These are phyloP conservation scores for Aspergillus quadrilineatus DNA, from an alignment of 2,329 filamentous ascomycete species.

Conservation along the genomic window DNA sequence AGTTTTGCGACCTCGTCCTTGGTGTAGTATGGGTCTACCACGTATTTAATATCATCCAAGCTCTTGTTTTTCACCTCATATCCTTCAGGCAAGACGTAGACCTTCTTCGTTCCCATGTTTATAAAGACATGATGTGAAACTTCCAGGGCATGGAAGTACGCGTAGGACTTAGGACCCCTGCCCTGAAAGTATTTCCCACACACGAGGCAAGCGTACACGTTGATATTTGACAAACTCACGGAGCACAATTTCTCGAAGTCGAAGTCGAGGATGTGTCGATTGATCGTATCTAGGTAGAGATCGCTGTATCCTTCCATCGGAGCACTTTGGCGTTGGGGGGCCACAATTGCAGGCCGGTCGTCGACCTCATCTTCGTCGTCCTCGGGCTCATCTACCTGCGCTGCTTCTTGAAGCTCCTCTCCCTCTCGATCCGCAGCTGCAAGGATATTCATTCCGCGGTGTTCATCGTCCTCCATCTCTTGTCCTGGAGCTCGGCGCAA, in stretches of 20 bases:
- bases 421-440: slow-evolving; percentile 71
- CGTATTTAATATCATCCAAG: slow-evolving; percentile 96
- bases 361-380: slow-evolving; percentile 42
- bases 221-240: slow-evolving; percentile 93
- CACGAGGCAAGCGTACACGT: slow-evolving; percentile 95
- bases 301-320: slow-evolving; percentile 89
- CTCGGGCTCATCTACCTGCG: slow-evolving; percentile 24
- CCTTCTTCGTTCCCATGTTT: slow-evolving; percentile 71
- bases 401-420: slow-evolving; percentile 42
- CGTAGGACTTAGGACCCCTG: slow-evolving; percentile 87
- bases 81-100: slow-evolving; percentile 73
- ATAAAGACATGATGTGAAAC: slow-evolving; percentile 96
- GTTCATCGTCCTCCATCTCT: slow-evolving; percentile 37
- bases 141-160: slow-evolving; percentile 96
- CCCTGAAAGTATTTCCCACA: slow-evolving; percentile 99
- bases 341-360: slow-evolving; percentile 36
- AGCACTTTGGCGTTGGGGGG: slow-evolving; percentile 64
- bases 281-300: slow-evolving; percentile 95
- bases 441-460: slow-evolving; percentile 39
- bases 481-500: slow-evolving; percentile 29
- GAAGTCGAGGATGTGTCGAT: slow-evolving; percentile 89
- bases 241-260: slow-evolving; percentile 99
- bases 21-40: slow-evolving; percentile 85
- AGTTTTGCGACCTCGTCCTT: slow-evolving; percentile 76
- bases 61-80: slow-evolving; percentile 96